Percentiles rank a stretch among this genome's conserved stretches.
These are phyloP conservation scores for Phytophthora ohioensis DNA, from an alignment of 352 stramenopile genomes.

Conservation along the genomic window DNA sequence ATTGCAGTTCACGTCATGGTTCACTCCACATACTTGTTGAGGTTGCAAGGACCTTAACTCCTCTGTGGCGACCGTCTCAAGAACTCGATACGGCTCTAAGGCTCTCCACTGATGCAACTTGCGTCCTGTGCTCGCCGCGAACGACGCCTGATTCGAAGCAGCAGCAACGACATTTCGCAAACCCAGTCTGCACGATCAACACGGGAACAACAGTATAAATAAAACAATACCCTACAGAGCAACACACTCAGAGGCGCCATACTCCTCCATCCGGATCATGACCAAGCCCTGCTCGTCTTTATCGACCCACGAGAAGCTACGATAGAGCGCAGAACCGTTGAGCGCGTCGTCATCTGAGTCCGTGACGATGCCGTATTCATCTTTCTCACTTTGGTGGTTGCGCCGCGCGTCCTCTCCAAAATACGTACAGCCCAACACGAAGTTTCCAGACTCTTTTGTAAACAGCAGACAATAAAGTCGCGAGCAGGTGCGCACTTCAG, in stretches of 20 bases:
- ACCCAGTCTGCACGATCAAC: slow-evolving; percentile 35
- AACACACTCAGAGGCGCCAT: neutral
- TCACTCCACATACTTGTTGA: neutral
- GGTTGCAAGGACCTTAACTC: neutral
- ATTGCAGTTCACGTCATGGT: neutral
- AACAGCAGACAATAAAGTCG: slow-evolving; percentile 60
- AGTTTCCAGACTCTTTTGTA: slow-evolving; percentile 42
- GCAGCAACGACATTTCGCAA: slow-evolving; percentile 45
- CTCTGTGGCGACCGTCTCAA: neutral
- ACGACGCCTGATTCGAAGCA: slow-evolving; percentile 24
- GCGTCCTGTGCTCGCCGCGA: slow-evolving; percentile 45
- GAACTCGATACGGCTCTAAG: slow-evolving; percentile 24
- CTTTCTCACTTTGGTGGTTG: slow-evolving; percentile 32
- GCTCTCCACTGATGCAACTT: slow-evolving; percentile 54
- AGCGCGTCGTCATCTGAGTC: slow-evolving; percentile 23
- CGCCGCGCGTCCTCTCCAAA: slow-evolving; percentile 40
- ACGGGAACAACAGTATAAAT: too few relatives aligned
- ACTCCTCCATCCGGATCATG: slow-evolving; percentile 51
- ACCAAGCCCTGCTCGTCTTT: slow-evolving; percentile 20
- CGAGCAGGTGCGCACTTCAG: slow-evolving; percentile 51
- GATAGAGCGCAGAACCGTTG: slow-evolving; percentile 10
- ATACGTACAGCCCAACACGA: slow-evolving; percentile 46
- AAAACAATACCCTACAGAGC: too few relatives aligned
- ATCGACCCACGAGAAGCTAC: slow-evolving; percentile 16
- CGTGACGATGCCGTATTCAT: slow-evolving; percentile 12